phyloP scores from a whole-genome alignment of 73 alveolate genomes.

The Stentor roeselii region DNA sequence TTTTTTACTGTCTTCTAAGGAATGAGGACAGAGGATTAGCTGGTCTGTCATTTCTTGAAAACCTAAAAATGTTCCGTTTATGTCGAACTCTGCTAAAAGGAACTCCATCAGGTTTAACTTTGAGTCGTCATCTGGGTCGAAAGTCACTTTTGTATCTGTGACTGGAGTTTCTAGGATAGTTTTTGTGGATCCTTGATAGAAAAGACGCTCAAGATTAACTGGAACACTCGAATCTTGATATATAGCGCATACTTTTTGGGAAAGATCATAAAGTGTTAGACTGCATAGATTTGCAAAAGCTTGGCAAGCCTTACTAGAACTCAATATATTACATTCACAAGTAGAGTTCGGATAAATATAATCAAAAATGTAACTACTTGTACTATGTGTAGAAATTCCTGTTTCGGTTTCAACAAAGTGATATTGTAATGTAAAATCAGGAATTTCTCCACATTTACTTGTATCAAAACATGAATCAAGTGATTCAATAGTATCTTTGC shows the following conservation, averaged over 20 bases:
- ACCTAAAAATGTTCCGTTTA: constrained; percentile 9
- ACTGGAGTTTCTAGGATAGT: not conserved
- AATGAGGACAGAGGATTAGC: constrained; percentile 29
- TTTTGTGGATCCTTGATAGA: not conserved
- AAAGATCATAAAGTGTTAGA: not conserved
- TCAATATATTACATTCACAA: not conserved
- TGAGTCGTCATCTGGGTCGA: not conserved
- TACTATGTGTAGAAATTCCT: not conserved
- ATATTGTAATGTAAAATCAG: not conserved
- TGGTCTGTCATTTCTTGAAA: constrained; percentile 1
- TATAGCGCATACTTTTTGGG: not conserved
- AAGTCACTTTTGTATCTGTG: constrained; percentile 23
- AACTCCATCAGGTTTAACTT: not conserved
- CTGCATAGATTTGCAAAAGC: constrained; percentile 22
- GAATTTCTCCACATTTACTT: not conserved
- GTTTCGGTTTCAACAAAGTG: not conserved
- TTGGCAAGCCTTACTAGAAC: constrained; percentile 7
- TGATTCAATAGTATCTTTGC: not conserved
- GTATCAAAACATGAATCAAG: not conserved
- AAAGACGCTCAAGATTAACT: constrained; percentile 13
- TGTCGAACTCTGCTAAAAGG: not conserved
- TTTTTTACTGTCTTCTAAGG: not conserved
- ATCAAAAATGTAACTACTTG: constrained; percentile 9
- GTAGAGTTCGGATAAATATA: constrained; percentile 11
- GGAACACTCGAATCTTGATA: constrained; percentile 6